phyloP scores from a whole-genome alignment of 2,329 filamentous ascomycete species.

The Penicillium sclerotiorum region DNA sequence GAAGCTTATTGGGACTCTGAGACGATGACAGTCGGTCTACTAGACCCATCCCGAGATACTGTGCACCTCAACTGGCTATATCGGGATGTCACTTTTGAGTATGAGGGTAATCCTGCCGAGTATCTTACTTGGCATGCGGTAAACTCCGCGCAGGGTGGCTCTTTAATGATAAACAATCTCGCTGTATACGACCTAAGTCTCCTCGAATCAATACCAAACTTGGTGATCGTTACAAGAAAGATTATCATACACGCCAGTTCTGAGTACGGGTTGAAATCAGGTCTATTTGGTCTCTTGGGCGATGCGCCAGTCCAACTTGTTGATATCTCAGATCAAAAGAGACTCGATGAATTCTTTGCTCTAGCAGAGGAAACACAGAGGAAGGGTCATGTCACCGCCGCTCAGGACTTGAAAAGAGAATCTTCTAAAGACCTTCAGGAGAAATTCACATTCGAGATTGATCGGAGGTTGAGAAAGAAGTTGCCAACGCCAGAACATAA shows the following conservation, averaged over 20 bases:
- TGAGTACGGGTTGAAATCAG: not conserved
- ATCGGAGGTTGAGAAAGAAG: not conserved
- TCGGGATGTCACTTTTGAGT: not conserved
- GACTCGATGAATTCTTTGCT: not conserved
- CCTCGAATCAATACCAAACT: not conserved
- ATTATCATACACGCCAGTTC: constrained; percentile 2
- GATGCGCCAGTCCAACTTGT: constrained; percentile 9
- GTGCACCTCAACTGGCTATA: not conserved
- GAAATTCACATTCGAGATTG: no score
- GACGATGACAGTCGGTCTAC: no score
- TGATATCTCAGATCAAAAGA: not conserved
- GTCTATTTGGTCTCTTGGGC: constrained; percentile 9
- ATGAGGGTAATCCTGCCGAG: not conserved
- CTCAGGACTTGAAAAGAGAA: constrained; percentile 3
- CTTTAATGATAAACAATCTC: not conserved
- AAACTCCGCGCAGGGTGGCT: not conserved
- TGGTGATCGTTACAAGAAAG: not conserved
- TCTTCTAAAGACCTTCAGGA: not conserved
- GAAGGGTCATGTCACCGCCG: constrained; percentile 4
- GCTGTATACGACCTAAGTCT: not conserved
- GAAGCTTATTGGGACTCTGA: not conserved
- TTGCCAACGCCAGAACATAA: not conserved
- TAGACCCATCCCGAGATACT: not conserved
- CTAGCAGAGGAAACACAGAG: constrained; percentile 3
- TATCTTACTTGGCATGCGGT: not conserved